These are phyloP conservation scores for Alisma plantagoaquatica DNA, from an alignment of 106 monocot species.

Conservation along the genomic window DNA sequence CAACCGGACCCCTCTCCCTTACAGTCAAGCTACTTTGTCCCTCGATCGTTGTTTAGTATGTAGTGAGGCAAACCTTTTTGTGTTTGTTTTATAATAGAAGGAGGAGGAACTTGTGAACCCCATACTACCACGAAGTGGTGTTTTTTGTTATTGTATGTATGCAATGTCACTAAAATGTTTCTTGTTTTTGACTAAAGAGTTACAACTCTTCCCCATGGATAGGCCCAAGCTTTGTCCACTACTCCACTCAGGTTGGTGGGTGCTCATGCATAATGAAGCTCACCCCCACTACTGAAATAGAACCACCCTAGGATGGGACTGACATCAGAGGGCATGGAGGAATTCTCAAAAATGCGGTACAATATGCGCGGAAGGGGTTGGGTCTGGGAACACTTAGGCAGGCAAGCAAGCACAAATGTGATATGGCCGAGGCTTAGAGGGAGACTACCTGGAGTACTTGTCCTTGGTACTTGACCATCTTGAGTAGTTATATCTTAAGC, in stretches of 20 bases:
- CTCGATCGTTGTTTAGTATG: too few relatives aligned
- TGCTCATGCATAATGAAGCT: neutral
- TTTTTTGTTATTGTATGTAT: neutral
- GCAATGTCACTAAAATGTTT: neutral
- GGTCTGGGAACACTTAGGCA: too few relatives aligned
- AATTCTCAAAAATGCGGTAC: too few relatives aligned
- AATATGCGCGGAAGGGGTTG: too few relatives aligned
- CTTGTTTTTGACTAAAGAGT: neutral
- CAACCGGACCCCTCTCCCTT: too few relatives aligned
- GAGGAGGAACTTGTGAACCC: neutral
- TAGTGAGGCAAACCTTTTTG: neutral
- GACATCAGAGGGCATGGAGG: neutral
- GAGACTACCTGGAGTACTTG: too few relatives aligned
- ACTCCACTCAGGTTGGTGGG: neutral
- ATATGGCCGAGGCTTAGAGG: too few relatives aligned
- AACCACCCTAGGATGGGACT: neutral
- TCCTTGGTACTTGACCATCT: too few relatives aligned
- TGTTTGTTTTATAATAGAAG: neutral
- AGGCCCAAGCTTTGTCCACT: neutral
- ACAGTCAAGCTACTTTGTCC: too few relatives aligned
- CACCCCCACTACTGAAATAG: neutral
- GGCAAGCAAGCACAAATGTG: too few relatives aligned
- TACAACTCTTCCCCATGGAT: neutral
- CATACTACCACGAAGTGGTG: neutral
- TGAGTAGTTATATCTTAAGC: too few relatives aligned